Percentiles rank a stretch among this genome's conserved stretches.
Conservation (phyloP, 129 eudicot genomes). For the Gnaphalium uliginosum region DNA sequence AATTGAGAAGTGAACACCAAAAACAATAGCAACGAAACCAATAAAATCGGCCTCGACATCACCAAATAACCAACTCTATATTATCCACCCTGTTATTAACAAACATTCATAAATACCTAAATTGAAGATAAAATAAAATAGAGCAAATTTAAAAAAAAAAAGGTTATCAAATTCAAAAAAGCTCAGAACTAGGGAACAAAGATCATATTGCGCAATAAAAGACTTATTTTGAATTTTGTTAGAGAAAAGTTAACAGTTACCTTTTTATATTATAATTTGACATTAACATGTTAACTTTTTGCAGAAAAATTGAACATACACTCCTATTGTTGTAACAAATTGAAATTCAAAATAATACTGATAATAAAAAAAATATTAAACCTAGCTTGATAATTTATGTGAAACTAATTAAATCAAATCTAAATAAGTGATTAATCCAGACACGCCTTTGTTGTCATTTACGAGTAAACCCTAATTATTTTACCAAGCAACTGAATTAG, state of each 20-base stretch:
- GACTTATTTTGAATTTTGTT: not conserved
- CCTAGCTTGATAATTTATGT: too few species aligned
- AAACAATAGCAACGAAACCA: conserved; percentile 39
- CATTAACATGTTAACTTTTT: not conserved
- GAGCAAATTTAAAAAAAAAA: too few species aligned
- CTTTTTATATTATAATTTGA: too few species aligned
- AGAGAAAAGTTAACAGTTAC: too few species aligned
- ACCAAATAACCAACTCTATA: conserved; percentile 5
- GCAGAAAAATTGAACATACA: not conserved
- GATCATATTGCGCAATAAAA: not conserved
- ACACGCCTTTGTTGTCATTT: not conserved
- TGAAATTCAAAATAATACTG: not conserved
- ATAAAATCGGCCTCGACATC: conserved; percentile 42
- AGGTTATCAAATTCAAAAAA: too few species aligned
- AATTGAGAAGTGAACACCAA: conserved; percentile 41
- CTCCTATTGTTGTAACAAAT: not conserved
- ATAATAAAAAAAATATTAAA: too few species aligned
- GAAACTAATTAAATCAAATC: too few species aligned
- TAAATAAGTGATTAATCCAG: not conserved
- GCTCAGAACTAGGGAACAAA: not conserved
- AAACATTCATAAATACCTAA: not conserved
- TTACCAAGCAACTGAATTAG: not conserved
- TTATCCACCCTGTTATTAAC: conserved; percentile 15
- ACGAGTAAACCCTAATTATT: not conserved
- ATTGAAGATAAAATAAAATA: too few species aligned